These are phyloP conservation scores for Fusarium sp. DNA, from an alignment of 2,329 filamentous ascomycete species.

Conservation along the genomic window DNA sequence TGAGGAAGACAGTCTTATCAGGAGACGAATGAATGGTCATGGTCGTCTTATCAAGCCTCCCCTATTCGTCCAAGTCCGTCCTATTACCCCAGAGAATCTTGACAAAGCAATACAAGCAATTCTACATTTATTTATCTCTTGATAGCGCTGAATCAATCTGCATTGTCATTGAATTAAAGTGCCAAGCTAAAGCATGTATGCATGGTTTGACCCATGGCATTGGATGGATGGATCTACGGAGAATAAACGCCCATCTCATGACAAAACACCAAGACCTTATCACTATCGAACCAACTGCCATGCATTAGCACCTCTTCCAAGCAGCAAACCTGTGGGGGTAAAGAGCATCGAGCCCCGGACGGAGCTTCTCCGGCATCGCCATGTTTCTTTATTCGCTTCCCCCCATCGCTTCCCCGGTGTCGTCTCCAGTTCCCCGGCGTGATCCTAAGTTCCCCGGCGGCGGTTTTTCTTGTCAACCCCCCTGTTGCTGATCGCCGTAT, in stretches of 20 bases:
- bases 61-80: slow-evolving; percentile 4
- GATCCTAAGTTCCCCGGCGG: slow-evolving; percentile 67
- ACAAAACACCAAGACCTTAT: background rate
- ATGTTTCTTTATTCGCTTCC: background rate
- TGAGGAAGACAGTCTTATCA: slow-evolving; percentile 1
- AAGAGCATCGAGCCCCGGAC: background rate
- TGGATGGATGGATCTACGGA: background rate
- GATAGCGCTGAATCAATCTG: background rate
- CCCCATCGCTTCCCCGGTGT: background rate
- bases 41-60: background rate
- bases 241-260: background rate
- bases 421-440: background rate
- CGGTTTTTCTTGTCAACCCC: background rate
- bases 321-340: background rate
- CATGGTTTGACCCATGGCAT: background rate
- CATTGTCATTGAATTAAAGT: background rate
- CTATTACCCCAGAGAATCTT: background rate
- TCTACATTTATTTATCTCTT: background rate
- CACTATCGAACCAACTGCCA: background rate
- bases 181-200: background rate
- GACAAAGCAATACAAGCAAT: background rate
- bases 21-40: too few relatives aligned
- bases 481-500: background rate
- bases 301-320: background rate
- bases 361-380: background rate